Evolutionary conservation across 2,329 filamentous ascomycete genomes (phyloP), one percentile per base, ranked within the genome.

Genomic region (Clarireedia paspali): DNA sequence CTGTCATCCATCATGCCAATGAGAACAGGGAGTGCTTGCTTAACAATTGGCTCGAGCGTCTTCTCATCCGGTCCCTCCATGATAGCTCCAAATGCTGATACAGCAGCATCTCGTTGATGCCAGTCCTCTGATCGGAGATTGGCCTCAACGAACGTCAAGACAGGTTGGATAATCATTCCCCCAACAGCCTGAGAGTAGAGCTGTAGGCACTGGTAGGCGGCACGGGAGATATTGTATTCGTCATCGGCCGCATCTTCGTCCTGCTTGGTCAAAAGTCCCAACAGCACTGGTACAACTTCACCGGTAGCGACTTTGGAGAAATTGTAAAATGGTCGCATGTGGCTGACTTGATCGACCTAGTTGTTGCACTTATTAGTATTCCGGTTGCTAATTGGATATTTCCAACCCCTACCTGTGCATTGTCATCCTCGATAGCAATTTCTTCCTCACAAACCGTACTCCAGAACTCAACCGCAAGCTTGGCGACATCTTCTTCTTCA

Each of bases 391-490:
- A 14, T 36, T 5, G 10, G 26, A 10, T 12, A 7, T 1, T 20
- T 39, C 0, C 36, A 50, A 71, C 51, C 75, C 64, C 64, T 75
- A 88, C 84, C 73, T 88, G 84, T 62, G 84, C 81, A 72, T 99
- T 99, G 73, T 99, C 94, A 69, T 99, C 94, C 70, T 99, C 94
- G 67, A 99, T 97, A 62, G 87, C 87, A 66, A 96, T 92, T 73
- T 99, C 94, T 75, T 99, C 94, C 72, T 99, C 94, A 73, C 94
- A 99, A 49, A 99, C 94, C n/a, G 94, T 96, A 78, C 92, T 97
- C 94, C 94, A 99, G 77, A 99, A 99, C 72, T 99, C 94, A 63
- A 99, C 91, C 39, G 94, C 94, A 56, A 99, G 81, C 80, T 99
- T 99, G 60, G 94, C 89, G 53, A 99, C 94, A 70, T 99, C 94